Percentiles rank a stretch among this genome's conserved stretches.
phyloP scores from a whole-genome alignment of 768 basidiomycete genomes.

The Filobasidium floriforme region DNA sequence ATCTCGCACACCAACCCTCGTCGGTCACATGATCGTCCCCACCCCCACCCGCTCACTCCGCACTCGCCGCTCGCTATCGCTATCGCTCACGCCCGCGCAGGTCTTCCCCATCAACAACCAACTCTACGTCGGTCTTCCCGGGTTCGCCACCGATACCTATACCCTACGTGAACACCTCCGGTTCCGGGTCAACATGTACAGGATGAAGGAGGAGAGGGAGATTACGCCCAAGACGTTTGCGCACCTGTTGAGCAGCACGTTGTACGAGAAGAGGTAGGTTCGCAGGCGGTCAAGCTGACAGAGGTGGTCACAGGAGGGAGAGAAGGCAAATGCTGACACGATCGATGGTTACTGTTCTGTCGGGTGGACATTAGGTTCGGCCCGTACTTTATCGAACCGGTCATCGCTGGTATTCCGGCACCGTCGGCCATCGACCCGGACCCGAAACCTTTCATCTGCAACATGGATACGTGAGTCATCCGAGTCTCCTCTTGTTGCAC shows the following conservation, averaged over 20 bases:
- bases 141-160: constrained; percentile 84
- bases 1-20: too few relatives aligned
- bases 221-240: constrained; percentile 95
- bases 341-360: too few relatives aligned
- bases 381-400: constrained; percentile 93
- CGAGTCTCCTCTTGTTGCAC: not conserved
- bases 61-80: not conserved
- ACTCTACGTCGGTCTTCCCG: constrained; percentile 82
- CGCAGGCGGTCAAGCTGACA: not conserved
- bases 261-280: constrained; percentile 73
- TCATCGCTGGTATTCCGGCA: constrained; percentile 71
- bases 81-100: constrained; percentile 46
- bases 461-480: constrained; percentile 58
- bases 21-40: too few relatives aligned
- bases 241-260: constrained; percentile 85
- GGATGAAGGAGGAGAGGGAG: constrained; percentile 96
- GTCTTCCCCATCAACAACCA: constrained; percentile 90
- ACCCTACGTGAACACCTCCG: constrained; percentile 90
- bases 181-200: constrained; percentile 96
- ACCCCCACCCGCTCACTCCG: too few relatives aligned
- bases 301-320: too few relatives aligned
- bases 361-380: constrained; percentile 54
- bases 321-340: too few relatives aligned
- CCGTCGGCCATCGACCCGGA: constrained; percentile 49
- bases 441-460: constrained; percentile 85